Conservation (phyloP, 1,284 basidiomycete species). For the Trametes hirsuta region DNA sequence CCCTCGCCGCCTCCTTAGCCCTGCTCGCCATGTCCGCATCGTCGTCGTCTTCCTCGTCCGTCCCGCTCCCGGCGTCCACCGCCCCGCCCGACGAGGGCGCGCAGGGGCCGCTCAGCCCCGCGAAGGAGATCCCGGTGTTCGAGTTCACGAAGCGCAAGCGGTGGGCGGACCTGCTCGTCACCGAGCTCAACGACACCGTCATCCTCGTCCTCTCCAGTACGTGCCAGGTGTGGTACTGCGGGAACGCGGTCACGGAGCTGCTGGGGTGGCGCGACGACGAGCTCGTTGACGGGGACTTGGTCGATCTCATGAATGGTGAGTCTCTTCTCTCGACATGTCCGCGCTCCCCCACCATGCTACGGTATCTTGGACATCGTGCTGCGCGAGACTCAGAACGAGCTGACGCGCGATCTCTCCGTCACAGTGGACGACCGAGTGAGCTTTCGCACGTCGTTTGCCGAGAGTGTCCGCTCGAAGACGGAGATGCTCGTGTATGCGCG, state of each 20-base stretch:
- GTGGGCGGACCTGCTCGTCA: conserved; percentile 82
- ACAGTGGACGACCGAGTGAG: conserved; percentile 62
- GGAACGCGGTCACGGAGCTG: conserved; percentile 68
- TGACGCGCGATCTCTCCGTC: not conserved
- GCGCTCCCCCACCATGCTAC: not conserved
- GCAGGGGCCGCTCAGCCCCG: conserved; percentile 5
- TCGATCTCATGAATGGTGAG: conserved; percentile 68
- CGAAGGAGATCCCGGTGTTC: conserved; percentile 42
- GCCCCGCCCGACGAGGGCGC: not conserved
- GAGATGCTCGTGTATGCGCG: conserved; percentile 67
- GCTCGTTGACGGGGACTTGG: conserved; percentile 66
- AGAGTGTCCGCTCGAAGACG: conserved; percentile 49
- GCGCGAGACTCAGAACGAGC: not conserved
- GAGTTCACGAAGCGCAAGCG: conserved; percentile 87
- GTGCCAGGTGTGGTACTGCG: conserved; percentile 71
- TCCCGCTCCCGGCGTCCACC: not conserved
- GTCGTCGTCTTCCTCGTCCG: not conserved
- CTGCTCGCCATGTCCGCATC: not conserved
- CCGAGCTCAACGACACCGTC: conserved; percentile 76
- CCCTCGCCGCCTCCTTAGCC: not conserved
- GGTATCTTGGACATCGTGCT: not conserved
- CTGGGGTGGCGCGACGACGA: conserved; percentile 79
- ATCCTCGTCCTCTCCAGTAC: conserved; percentile 66
- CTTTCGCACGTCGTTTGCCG: conserved; percentile 61
- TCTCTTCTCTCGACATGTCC: conserved; percentile 3